Conservation (phyloP, 148 eudicot genomes). For the Vaccinium darrowii region DNA sequence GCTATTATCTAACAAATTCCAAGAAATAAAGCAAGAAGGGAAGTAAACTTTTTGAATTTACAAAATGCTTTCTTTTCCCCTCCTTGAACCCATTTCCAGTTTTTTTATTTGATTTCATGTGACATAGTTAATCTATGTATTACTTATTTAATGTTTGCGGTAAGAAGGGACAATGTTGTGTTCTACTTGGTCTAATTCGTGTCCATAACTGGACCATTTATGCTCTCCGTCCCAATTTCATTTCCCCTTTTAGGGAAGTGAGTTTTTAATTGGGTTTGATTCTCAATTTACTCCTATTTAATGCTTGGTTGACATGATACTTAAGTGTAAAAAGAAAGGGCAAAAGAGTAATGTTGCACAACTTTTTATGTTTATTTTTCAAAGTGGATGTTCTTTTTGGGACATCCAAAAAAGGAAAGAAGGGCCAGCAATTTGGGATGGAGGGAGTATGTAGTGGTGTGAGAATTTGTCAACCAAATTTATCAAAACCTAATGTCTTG, state of each 20-base stretch:
- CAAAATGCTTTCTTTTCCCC: background rate
- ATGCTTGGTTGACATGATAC: no score
- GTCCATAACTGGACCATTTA: background rate
- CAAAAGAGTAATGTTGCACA: no score
- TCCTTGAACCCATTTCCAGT: background rate
- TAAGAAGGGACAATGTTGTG: background rate
- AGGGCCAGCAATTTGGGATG: no score
- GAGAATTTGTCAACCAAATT: background rate
- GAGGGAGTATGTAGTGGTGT: background rate
- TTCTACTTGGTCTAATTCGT: background rate
- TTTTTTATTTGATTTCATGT: background rate
- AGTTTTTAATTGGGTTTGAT: no score
- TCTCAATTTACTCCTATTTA: no score
- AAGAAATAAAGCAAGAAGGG: background rate
- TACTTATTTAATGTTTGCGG: background rate
- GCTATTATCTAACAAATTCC: background rate
- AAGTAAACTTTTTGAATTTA: background rate
- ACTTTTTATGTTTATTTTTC: no score
- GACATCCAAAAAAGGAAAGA: no score
- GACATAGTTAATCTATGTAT: background rate
- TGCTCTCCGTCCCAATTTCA: background rate
- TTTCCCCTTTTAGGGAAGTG: no score
- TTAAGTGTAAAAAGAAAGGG: no score
- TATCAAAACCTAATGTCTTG: background rate
- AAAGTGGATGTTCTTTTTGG: no score